Percentiles rank a stretch among this genome's conserved stretches.
These are phyloP conservation scores for Galeopsis tetrahit DNA, from an alignment of 257 asterid species.

Conservation along the genomic window DNA sequence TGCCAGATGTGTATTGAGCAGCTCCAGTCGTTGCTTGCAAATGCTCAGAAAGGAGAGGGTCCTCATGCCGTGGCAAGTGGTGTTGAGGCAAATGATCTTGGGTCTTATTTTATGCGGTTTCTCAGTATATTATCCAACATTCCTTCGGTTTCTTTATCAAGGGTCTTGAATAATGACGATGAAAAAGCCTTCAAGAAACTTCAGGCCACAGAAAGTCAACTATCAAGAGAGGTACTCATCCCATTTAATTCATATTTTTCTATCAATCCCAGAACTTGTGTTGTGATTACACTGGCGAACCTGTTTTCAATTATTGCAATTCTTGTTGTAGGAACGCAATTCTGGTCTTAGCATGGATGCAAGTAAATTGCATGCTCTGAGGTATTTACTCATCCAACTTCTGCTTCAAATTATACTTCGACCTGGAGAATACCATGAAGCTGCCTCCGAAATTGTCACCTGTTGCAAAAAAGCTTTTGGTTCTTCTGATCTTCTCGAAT, in stretches of 20 bases:
- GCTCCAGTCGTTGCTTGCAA: conserved; percentile 80
- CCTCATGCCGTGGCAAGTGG: conserved; percentile 57
- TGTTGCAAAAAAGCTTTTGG: conserved; percentile 87
- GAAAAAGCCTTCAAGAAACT: conserved; percentile 71
- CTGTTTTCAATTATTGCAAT: conserved; percentile 15
- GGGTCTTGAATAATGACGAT: conserved; percentile 72
- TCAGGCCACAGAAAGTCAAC: conserved; percentile 76
- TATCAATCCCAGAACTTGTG: no score
- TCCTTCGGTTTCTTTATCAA: conserved; percentile 92
- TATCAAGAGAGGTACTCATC: conserved; percentile 71
- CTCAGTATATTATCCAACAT: conserved; percentile 71
- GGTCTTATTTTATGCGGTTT: conserved; percentile 82
- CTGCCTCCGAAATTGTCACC: conserved; percentile 82
- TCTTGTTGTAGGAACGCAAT: conserved; percentile 67
- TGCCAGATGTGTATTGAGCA: conserved; percentile 88
- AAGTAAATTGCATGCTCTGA: conserved; percentile 71
- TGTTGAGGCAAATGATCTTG: conserved; percentile 80
- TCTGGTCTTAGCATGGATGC: conserved; percentile 56
- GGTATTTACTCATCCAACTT: conserved; percentile 86
- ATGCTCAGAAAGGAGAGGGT: conserved; percentile 81
- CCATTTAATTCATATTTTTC: conserved; percentile 24
- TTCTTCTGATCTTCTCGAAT: conserved; percentile 60
- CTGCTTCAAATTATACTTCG: conserved; percentile 90
- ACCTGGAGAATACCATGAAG: conserved; percentile 88
- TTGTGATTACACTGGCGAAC: background rate